Base-by-base conservation (phyloP, 2,329 filamentous ascomycete genomes). In the Rhytidhysteron rufulum region DNA sequence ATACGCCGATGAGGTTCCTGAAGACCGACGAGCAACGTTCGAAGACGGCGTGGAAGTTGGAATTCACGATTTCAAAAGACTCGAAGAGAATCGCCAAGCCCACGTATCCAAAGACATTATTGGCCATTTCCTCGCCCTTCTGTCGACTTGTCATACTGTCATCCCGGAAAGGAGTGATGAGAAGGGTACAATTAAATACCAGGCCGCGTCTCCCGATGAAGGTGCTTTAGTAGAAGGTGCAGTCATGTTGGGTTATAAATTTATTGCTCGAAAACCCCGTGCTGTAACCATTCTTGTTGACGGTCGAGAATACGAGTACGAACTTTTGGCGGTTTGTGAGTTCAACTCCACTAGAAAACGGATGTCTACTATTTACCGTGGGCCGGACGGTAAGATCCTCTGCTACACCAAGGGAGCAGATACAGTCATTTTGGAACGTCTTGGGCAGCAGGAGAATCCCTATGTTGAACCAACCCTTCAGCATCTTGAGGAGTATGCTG, bases 401-500 rank as follows among this genome's bases (percentile, higher is more conserved):
- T 83, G 88, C 54, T 98, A 96, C 67, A 91, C 85, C 70, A 98
- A 98, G 70, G 93, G 93, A 54, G 93, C 93, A 33, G 93, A 98
- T 63, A 98, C 93, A 2, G 93, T 98, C 37, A 98, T 98, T 52
- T 71, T 98, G 39, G 94, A 98, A 65, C 85, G 94, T 16, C 74
- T 98, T 11, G 82, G 83, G 49, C 78, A 85, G 30, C 79, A 93
- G 51, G 95, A 72, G 33, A 62, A 95, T 56, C 85, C 87, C 1
- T 86, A 88, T 48, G 86, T 94, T 2, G 93, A 98, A 60, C 73
- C 78, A n/a, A 98, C 93, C 1, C 72, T 97, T 47, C 83, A 89
- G 41, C 94, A 98, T 64, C 76, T 98, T n/a, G 94, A 98, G 67
- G 94, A 98, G 59, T 98, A 98, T 63, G 93, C 93, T 5, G 94